Percentiles rank a stretch among this genome's conserved stretches.
Conservation (phyloP, 2,329 filamentous ascomycete species). For the Colletotrichum salicis region DNA sequence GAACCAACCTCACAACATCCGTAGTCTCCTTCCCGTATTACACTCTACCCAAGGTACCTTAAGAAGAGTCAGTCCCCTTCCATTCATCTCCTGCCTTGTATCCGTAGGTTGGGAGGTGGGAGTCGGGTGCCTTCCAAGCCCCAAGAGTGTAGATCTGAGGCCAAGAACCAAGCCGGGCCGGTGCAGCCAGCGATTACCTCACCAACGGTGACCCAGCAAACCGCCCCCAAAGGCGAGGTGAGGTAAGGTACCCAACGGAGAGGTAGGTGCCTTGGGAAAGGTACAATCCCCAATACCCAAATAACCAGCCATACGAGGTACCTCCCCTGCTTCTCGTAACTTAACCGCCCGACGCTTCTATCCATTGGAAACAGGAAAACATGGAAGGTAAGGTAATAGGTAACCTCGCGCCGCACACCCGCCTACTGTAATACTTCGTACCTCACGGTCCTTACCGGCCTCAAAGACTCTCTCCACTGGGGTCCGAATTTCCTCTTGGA, state of each 20-base stretch:
- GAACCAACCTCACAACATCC: not conserved
- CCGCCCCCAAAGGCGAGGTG: not conserved
- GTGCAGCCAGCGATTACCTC: constrained; percentile 21
- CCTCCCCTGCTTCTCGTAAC: not conserved
- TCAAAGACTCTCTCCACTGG: not conserved
- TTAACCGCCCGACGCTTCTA: not conserved
- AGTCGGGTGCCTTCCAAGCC: not conserved
- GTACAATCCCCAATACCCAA: not conserved
- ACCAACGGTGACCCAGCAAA: not conserved
- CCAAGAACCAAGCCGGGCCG: constrained; percentile 16
- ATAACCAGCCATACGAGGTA: not conserved
- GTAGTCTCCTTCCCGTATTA: not conserved
- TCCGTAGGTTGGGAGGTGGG: not conserved
- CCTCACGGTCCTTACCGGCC: not conserved
- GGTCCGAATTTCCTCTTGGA: constrained; percentile 19
- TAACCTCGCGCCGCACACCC: not conserved
- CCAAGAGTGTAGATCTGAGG: not conserved
- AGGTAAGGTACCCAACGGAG: too few relatives aligned
- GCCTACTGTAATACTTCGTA: not conserved
- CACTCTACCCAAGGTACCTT: not conserved
- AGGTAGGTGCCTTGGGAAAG: not conserved
- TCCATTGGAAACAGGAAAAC: not conserved
- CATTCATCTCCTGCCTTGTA: not conserved
- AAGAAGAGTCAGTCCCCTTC: not conserved
- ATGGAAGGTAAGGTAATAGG: too few relatives aligned